Conservation (phyloP, 140 eudicot genomes). For the Bidens hawaiensis region DNA sequence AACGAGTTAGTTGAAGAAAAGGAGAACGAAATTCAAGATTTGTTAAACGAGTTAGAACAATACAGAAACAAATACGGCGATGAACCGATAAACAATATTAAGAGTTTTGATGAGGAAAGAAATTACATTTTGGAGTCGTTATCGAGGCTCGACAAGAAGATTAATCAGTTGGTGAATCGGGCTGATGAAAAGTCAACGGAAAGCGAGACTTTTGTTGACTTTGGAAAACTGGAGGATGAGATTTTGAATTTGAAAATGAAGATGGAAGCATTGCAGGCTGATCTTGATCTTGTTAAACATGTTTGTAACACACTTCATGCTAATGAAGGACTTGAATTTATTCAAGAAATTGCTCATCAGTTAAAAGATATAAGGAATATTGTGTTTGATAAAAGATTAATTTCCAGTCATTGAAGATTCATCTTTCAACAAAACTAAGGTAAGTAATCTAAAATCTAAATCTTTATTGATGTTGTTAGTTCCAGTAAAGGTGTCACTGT, state of each 20-base stretch:
- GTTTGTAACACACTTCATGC: slow-evolving; percentile 45
- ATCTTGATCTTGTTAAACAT: slow-evolving; percentile 51
- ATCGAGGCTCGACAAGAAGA: slow-evolving; percentile 42
- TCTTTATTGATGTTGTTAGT: too few relatives aligned
- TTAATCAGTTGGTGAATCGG: slow-evolving; percentile 34
- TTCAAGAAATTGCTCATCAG: slow-evolving; percentile 55
- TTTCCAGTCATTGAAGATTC: slow-evolving; percentile 22
- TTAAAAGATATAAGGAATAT: slow-evolving; percentile 53
- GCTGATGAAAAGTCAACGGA: slow-evolving; percentile 14
- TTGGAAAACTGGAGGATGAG: slow-evolving; percentile 34
- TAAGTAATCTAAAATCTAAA: not conserved
- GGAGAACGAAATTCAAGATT: slow-evolving; percentile 74
- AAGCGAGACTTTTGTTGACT: slow-evolving; percentile 20
- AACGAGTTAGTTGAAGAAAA: slow-evolving; percentile 74
- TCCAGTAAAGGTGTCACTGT: not conserved
- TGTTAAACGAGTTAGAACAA: slow-evolving; percentile 59
- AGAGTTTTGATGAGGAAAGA: slow-evolving; percentile 44
- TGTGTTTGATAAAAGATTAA: slow-evolving; percentile 34
- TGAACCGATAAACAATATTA: slow-evolving; percentile 21
- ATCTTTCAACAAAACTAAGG: slow-evolving; percentile 16
- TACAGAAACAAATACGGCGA: slow-evolving; percentile 39
- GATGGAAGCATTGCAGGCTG: slow-evolving; percentile 53
- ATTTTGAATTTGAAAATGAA: slow-evolving; percentile 39
- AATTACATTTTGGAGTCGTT: slow-evolving; percentile 39
- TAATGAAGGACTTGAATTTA: slow-evolving; percentile 42